Evolutionary conservation across 2,329 filamentous ascomycete species (phyloP).

Genomic region (Lachnellula hyalina): DNA sequence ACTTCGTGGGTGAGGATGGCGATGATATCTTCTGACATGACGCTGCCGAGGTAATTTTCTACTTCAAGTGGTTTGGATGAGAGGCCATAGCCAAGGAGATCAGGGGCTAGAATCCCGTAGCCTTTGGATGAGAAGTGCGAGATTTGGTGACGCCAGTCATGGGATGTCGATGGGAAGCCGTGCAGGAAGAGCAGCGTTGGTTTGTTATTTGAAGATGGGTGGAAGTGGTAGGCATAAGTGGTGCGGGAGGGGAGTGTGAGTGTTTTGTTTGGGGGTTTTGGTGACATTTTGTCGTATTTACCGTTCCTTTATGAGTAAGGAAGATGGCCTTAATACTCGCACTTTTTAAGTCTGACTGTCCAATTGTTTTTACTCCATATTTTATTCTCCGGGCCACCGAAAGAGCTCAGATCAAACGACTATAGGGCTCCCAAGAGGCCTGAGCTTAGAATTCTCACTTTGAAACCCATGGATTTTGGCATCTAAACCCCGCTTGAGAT

Average conservation of each 20-base stretch:
- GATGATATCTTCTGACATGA: constrained; percentile 32
- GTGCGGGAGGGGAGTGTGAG: not conserved
- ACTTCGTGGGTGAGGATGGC: constrained; percentile 31
- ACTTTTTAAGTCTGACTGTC: no score
- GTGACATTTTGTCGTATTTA: not conserved
- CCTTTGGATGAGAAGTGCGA: constrained; percentile 26
- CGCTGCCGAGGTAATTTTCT: constrained; percentile 28
- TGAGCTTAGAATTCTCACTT: no score
- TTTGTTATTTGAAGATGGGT: constrained; percentile 1
- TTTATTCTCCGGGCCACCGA: no score
- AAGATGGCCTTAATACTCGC: no score
- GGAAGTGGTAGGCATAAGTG: constrained; percentile 27
- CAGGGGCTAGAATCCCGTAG: constrained; percentile 38
- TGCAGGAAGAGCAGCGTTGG: constrained; percentile 40
- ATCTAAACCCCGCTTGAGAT: no score
- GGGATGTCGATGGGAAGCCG: constrained; percentile 41
- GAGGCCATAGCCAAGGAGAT: constrained; percentile 37
- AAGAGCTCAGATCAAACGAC: no score
- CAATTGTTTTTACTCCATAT: no score
- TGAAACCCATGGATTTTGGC: no score
- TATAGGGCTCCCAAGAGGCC: no score
- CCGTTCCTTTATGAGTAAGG: no score
- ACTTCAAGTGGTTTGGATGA: constrained; percentile 29
- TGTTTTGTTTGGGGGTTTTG: not conserved
- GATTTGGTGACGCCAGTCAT: constrained; percentile 34